Conservation (phyloP, 2,329 filamentous ascomycete genomes). For the Aspergillus felis region DNA sequence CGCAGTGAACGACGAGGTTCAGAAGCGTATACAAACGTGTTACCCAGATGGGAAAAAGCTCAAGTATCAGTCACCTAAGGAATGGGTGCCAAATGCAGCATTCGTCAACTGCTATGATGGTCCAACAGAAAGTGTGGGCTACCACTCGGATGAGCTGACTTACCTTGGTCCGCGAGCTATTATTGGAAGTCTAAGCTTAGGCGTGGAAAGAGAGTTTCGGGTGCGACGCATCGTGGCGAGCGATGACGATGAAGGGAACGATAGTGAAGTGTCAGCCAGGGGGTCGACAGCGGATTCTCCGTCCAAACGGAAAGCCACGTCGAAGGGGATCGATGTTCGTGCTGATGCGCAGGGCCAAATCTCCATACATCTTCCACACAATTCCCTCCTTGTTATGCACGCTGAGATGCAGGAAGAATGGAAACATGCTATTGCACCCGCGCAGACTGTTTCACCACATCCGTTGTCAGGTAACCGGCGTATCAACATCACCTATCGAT, state of each 20-base stretch:
- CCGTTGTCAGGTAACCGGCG: constrained; percentile 73
- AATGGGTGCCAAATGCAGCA: constrained; percentile 82
- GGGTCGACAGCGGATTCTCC: constrained; percentile 15
- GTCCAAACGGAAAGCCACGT: background rate
- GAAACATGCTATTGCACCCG: constrained; percentile 83
- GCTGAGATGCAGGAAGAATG: constrained; percentile 97
- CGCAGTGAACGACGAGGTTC: constrained; percentile 75
- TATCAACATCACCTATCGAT: constrained; percentile 91
- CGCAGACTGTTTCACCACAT: constrained; percentile 75
- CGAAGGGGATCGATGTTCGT: constrained; percentile 14
- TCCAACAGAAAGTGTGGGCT: constrained; percentile 77
- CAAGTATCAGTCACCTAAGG: constrained; percentile 66
- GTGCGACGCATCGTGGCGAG: constrained; percentile 69
- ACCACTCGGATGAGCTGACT: constrained; percentile 87
- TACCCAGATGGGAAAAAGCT: constrained; percentile 72
- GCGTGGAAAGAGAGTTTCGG: constrained; percentile 89
- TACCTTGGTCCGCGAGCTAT: constrained; percentile 85
- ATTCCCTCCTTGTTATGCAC: constrained; percentile 92
- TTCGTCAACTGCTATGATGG: constrained; percentile 95
- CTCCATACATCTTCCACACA: constrained; percentile 88
- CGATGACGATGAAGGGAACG: constrained; percentile 12
- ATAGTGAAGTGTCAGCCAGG: constrained; percentile 19
- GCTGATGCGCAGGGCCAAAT: constrained; percentile 77
- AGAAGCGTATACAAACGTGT: constrained; percentile 61
- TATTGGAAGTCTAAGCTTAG: constrained; percentile 85